phyloP scores from a whole-genome alignment of 371 early-diverging fungal species.

The Batrachochytrium dendrobatidis region DNA sequence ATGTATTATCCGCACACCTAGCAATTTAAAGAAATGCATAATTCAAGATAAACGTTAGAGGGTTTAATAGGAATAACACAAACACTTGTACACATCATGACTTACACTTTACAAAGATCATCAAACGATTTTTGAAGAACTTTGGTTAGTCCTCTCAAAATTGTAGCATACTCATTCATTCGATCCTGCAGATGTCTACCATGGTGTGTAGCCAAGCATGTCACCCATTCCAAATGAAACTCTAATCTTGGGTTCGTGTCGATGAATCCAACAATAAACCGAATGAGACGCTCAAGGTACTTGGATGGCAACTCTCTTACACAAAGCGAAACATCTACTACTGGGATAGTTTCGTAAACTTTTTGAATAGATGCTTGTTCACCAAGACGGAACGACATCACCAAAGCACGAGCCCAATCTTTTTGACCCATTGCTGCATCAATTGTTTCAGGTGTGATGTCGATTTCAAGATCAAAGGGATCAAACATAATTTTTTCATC shows the following conservation, averaged over 20 bases:
- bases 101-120: constrained; percentile 67
- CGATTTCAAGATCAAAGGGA: constrained; percentile 93
- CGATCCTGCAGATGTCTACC: constrained; percentile 75
- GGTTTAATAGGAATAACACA: background rate
- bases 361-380: constrained; percentile 65
- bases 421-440: constrained; percentile 55
- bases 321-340: constrained; percentile 63
- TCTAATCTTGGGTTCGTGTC: constrained; percentile 73
- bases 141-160: constrained; percentile 73
- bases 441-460: constrained; percentile 86
- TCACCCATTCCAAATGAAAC: constrained; percentile 79
- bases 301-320: constrained; percentile 70
- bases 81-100: background rate
- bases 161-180: constrained; percentile 63
- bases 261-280: constrained; percentile 70
- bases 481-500: constrained; percentile 90
- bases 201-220: constrained; percentile 64
- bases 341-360: constrained; percentile 78
- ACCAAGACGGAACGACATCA: constrained; percentile 85
- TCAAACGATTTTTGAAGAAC: constrained; percentile 60
- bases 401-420: constrained; percentile 78
- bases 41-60: background rate
- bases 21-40: background rate
- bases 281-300: constrained; percentile 75
- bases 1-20: constrained; percentile 77